Base-by-base conservation (phyloP, 805 yeast genomes). In the Maudiozyma pseudohumilis region DNA sequence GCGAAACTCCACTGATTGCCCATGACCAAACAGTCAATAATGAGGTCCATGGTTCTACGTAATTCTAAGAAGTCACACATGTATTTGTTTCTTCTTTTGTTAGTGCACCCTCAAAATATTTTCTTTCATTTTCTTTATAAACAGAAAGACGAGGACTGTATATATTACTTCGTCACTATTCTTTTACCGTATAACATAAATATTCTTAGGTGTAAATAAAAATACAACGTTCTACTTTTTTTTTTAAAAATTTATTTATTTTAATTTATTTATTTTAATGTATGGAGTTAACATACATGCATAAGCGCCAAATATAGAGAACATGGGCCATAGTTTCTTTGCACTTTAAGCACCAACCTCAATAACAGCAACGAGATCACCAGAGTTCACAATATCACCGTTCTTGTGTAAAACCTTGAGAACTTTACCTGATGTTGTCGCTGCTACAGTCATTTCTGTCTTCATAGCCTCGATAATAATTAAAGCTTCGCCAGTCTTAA, bases 391-490 rank as follows among this genome's bases (percentile, higher is more conserved):
- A 82, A 92, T 84, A 54, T 89, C 96, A 53, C 97, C 97, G 54
- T 86, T 85, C 39, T 70, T 69, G 59, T 86, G 95, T 40, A 76
- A 60, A 32, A 85, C 66, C 63, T 82, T 81, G 34, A 73, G 55
- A 17, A 85, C 88, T 53, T 74, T 80, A 51, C 95, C 94, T 17
- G 67, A 65, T 39, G 55, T 66, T 1, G 94, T 71, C 16, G 96
- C 76, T 38, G 62, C 68, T 25, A 89, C 94, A 35, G 76, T 73
- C 96, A 89, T 89, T 63, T 89, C 98, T 0, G 97, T 92, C 69
- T 89, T 89, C 98, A 89, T 89, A 39, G 98, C 97, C 62, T 89
- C 98, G 38, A 89, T 84, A 28, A 92, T 86, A 47, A 89, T 73
- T 43, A 89, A 68, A 4, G 86, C 86, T 50, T 85, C 89, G 24